These are phyloP conservation scores for Acacia pycnantha DNA, from an alignment of 331 rosid genomes.

Conservation along the genomic window DNA sequence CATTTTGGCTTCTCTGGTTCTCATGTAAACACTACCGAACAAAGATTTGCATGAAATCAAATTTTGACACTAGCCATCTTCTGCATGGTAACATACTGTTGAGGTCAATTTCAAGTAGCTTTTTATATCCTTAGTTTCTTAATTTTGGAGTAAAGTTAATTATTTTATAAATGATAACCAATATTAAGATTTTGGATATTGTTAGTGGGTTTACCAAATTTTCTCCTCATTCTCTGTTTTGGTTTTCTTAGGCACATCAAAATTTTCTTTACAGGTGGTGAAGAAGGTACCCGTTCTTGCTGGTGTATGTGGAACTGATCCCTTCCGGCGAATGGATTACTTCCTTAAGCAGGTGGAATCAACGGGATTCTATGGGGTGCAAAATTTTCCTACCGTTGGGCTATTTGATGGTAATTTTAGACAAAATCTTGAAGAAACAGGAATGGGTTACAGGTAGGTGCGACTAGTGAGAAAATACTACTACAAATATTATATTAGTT, in stretches of 20 bases:
- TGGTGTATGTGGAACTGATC: constrained; percentile 90
- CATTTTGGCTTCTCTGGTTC: background rate
- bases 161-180: background rate
- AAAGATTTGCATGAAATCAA: background rate
- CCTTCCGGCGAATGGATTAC: constrained; percentile 83
- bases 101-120: constrained; percentile 10
- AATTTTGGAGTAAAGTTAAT: background rate
- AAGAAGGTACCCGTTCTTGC: constrained; percentile 87
- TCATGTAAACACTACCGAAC: background rate
- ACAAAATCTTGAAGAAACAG: constrained; percentile 94
- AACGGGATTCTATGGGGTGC: constrained; percentile 86
- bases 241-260: constrained; percentile 6
- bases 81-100: background rate
- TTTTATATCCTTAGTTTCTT: background rate
- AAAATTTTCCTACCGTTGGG: constrained; percentile 95
- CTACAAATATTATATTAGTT: constrained; percentile 8
- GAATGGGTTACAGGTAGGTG: constrained; percentile 90
- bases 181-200: background rate
- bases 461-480: background rate
- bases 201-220: background rate
- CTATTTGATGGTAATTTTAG: constrained; percentile 88
- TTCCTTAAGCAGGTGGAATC: constrained; percentile 88
- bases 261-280: constrained; percentile 60
- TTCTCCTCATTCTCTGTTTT: background rate
- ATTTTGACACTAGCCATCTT: background rate